Evolutionary conservation across 2,329 filamentous ascomycete genomes (phyloP), one percentile per base, ranked within the genome.

Genomic region (Microdochium bolleyi): DNA sequence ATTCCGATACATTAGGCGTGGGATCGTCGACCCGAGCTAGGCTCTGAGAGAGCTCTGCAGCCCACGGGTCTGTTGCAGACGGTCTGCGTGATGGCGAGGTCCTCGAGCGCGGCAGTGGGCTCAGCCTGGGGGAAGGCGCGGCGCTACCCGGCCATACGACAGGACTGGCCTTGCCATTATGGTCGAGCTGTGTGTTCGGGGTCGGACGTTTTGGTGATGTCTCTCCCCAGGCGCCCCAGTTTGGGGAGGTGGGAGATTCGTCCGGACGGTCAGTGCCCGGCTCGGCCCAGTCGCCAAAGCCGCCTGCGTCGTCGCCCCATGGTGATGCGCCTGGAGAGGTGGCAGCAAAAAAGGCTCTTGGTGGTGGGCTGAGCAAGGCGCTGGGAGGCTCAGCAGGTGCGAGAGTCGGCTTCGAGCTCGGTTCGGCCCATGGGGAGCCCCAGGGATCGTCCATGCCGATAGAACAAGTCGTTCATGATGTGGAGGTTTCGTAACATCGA

Each of bases 361-460:
- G 72, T 1, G 73, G 71, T 22, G 69, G 72, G 49, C 72, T 73
- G 52, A 73, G 66, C 48, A 69, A 63, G 32, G 62, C 58, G 51
- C 66, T 67, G 37, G 64, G 58, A 21, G 65, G 64, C 41, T 64
- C 66, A 16, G 64, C 58, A 14, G 57, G 56, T 24, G 63, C 60
- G 25, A 58, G 56, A 48, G 66, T 64, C 56, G 65, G 64, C 19
- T 63, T 65, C 53, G 64, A 58, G 38, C 60, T 61, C 61, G 63
- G 57, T 60, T 77, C 66, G 63, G 75, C 73, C 80, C 80, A 83
- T 67, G 80, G 80, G 60, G 79, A 82, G 67, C 76, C 77, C 80
- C 80, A 83, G 61, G 80, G 79, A 78, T 83, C 78, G 65, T 83
- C 80, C 80, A 83, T 83, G 57, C 63, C 69, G 65, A 61, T 65